Base-by-base conservation (phyloP, 177 flowering plant genomes). In the Vitis hybrid region DNA sequence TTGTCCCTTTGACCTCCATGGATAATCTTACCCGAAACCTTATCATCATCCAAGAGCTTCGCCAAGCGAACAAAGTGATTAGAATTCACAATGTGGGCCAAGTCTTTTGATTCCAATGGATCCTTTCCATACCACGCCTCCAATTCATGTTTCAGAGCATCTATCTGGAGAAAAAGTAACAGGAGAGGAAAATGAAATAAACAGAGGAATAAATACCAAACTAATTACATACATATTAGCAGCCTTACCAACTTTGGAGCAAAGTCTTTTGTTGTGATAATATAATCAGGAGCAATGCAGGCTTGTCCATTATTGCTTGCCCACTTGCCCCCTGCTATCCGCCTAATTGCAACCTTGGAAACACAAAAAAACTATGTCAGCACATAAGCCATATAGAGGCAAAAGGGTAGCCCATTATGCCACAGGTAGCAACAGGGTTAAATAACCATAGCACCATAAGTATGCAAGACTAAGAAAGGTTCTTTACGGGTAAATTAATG, bases 61-160 rank as follows among this genome's bases (percentile, higher is more conserved):
- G 75, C 30, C 76, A 95, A 76, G 52, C 99, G 90, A 64, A 72
- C 69, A 76, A 86, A 95, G 81, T 95, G 98, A 63, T 81, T 83
- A 4, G 85, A 77, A 69, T 93, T 92, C 50, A 92, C 91, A 66
- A 94, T 81, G 51, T 91, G 90, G 40, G 99, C 86, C 49, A 94
- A 46, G 68, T 92, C 99, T 16, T 83, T 80, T 40, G 97, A 94
- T 62, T 81, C 78, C 72, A 89, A 52, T 4, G 91, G 94, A 65
- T 89, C 84, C 73, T 84, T 81, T 62, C 99, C 97, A 77, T 79
- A 94, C 77, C 90, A 91, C 56, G 66, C 76, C 73, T 85, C 91
- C 74, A 95, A 60, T 67, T 82, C 83, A 56, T 56, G 46, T 72
- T 83, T 89, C 50, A 95, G 48, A 72, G 90, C 64, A 71, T 85